Evolutionary conservation across 2,329 filamentous ascomycete genomes (phyloP).

Genomic region (Aureobasidium subglaciale): DNA sequence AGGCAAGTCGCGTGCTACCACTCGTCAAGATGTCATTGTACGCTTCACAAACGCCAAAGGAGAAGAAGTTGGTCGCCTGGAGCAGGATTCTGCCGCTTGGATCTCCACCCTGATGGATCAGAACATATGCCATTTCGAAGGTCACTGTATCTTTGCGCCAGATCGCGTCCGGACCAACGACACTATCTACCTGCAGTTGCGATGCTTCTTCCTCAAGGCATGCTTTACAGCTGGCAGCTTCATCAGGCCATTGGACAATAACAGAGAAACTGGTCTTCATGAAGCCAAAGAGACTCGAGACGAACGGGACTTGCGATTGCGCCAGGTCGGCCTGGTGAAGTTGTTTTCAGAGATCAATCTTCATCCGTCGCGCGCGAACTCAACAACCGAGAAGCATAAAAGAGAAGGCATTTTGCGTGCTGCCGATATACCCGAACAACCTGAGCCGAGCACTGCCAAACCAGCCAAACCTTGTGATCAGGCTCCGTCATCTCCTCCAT

Average conservation of each 20-base stretch:
- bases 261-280: slow-evolving; percentile 66
- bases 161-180: slow-evolving; percentile 83
- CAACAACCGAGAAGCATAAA: slow-evolving; percentile 67
- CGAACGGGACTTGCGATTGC: slow-evolving; percentile 73
- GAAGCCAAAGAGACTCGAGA: slow-evolving; percentile 80
- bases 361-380: slow-evolving; percentile 66
- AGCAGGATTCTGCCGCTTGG: slow-evolving; percentile 84
- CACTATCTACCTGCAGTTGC: slow-evolving; percentile 84
- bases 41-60: slow-evolving; percentile 77
- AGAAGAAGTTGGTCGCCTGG: slow-evolving; percentile 76
- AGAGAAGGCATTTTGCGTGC: slow-evolving; percentile 78
- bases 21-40: slow-evolving; percentile 77
- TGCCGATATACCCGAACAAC: slow-evolving; percentile 79
- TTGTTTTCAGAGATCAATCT: slow-evolving; percentile 86
- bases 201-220: slow-evolving; percentile 64
- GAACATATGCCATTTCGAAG: slow-evolving; percentile 79
- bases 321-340: slow-evolving; percentile 81
- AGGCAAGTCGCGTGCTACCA: slow-evolving; percentile 43
- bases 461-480: slow-evolving; percentile 44
- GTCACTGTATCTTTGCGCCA: slow-evolving; percentile 79
- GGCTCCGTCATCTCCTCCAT: slow-evolving; percentile 46
- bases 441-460: slow-evolving; percentile 43
- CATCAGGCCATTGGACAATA: slow-evolving; percentile 56
- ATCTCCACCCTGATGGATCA: slow-evolving; percentile 89
- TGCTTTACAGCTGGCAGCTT: slow-evolving; percentile 65